Conservation (phyloP, 495 filamentous ascomycete species). For the Penicillium taxi region DNA sequence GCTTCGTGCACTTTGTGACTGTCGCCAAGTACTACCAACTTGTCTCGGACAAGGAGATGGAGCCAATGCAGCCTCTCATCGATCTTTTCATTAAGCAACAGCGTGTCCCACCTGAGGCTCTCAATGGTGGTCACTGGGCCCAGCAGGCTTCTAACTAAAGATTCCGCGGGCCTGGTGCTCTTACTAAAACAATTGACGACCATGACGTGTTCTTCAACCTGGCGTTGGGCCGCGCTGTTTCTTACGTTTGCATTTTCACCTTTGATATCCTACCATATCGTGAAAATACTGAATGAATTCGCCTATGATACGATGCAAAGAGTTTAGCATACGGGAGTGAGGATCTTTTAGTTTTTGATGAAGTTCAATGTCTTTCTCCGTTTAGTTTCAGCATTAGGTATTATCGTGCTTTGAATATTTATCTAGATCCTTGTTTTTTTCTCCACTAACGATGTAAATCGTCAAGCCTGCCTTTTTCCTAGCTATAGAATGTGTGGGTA, state of each 20-base stretch:
- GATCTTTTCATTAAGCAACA: conserved; percentile 83
- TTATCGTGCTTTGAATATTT: conserved; percentile 2
- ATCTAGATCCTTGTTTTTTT: neutral
- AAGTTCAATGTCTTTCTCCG: conserved; percentile 21
- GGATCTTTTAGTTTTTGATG: conserved; percentile 29
- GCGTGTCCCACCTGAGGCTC: conserved; percentile 64
- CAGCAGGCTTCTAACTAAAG: conserved; percentile 32
- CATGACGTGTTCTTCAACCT: conserved; percentile 31
- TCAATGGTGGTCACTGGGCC: conserved; percentile 42
- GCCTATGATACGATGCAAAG: conserved; percentile 26
- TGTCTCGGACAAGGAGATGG: conserved; percentile 72
- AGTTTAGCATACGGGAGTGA: conserved; percentile 41
- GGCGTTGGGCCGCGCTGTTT: conserved; percentile 32
- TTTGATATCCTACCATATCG: too few species aligned
- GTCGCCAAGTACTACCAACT: conserved; percentile 79
- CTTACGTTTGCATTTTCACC: conserved; percentile 16
- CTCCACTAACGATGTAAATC: too few species aligned
- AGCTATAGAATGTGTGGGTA: too few species aligned
- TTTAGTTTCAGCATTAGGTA: conserved; percentile 8
- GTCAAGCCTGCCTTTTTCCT: too few species aligned
- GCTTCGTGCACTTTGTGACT: conserved; percentile 87
- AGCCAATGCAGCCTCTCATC: conserved; percentile 89
- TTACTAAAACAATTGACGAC: too few species aligned
- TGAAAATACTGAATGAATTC: conserved; percentile 11
- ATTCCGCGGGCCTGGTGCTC: conserved; percentile 19